A percentile compares a stretch with the other conserved stretches of the same genome.
These are phyloP conservation scores for Penicillium fuscoglaucum DNA, from an alignment of 2,329 filamentous ascomycete species.

Conservation along the genomic window DNA sequence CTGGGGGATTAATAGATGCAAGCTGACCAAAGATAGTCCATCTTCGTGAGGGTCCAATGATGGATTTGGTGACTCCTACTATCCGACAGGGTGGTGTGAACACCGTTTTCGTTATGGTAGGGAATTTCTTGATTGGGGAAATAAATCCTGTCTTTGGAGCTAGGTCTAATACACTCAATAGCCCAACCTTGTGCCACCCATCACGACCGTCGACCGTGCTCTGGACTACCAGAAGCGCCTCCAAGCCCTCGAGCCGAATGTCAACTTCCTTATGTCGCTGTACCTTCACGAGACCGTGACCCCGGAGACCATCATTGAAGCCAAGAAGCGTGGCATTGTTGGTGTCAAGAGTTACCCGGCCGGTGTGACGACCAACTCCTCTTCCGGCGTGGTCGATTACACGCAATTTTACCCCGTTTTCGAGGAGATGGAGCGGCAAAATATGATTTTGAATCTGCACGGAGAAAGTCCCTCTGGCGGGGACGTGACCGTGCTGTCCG, in stretches of 20 bases:
- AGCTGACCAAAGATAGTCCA: constrained; percentile 53
- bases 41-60: constrained; percentile 65
- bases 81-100: constrained; percentile 65
- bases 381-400: constrained; percentile 49
- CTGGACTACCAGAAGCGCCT: constrained; percentile 66
- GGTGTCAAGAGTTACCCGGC: constrained; percentile 56
- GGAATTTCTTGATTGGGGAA: constrained; percentile 19
- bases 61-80: constrained; percentile 57
- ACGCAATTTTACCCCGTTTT: constrained; percentile 62
- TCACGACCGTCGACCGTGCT: constrained; percentile 62
- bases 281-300: constrained; percentile 66
- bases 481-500: constrained; percentile 62
- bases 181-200: constrained; percentile 66
- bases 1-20: constrained; percentile 3
- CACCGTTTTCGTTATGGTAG: constrained; percentile 58
- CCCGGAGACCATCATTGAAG: constrained; percentile 69
- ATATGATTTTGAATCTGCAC: constrained; percentile 88
- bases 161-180: constrained; percentile 32
- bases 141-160: constrained; percentile 35
- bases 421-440: constrained; percentile 81
- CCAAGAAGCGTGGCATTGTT: constrained; percentile 69
- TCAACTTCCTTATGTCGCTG: constrained; percentile 73
- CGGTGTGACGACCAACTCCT: constrained; percentile 61
- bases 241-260: constrained; percentile 59
- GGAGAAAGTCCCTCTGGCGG: constrained; percentile 59